Evolutionary conservation across 106 monocot species (phyloP).

Genomic region (Apostasia ramifera): DNA sequence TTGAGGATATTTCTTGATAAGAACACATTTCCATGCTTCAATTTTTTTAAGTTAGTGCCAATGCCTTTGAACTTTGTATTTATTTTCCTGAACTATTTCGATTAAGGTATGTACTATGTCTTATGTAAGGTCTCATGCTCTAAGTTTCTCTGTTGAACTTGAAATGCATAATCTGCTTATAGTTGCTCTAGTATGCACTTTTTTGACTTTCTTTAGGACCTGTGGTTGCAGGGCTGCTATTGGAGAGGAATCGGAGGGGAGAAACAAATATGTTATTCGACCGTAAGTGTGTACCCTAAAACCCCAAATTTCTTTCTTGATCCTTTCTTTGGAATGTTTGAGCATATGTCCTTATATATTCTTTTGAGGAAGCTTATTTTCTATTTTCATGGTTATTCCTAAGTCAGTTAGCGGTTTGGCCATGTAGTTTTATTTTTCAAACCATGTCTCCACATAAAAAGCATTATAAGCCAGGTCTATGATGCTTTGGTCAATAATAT

Average conservation of each 20-base stretch:
- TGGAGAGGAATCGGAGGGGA: slow-evolving; percentile 82
- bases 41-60: neutral
- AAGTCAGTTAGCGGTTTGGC: no score
- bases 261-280: slow-evolving; percentile 82
- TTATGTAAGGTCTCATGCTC: no score
- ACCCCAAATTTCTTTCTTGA: neutral
- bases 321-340: neutral
- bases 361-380: neutral
- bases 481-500: no score
- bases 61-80: neutral
- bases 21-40: neutral
- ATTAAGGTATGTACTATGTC: no score
- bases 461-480: no score
- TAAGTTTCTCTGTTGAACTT: no score
- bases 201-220: neutral
- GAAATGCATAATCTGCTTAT: neutral
- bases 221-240: slow-evolving; percentile 61
- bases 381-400: neutral
- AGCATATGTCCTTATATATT: neutral
- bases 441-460: no score
- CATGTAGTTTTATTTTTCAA: no score
- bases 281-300: slow-evolving; percentile 51
- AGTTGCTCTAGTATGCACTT: neutral
- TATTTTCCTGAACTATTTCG: no score
- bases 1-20: neutral